A percentile compares a stretch with the other conserved stretches of the same genome.
Conservation (phyloP, 352 stramenopile genomes). For the Phytophthora capsici region DNA sequence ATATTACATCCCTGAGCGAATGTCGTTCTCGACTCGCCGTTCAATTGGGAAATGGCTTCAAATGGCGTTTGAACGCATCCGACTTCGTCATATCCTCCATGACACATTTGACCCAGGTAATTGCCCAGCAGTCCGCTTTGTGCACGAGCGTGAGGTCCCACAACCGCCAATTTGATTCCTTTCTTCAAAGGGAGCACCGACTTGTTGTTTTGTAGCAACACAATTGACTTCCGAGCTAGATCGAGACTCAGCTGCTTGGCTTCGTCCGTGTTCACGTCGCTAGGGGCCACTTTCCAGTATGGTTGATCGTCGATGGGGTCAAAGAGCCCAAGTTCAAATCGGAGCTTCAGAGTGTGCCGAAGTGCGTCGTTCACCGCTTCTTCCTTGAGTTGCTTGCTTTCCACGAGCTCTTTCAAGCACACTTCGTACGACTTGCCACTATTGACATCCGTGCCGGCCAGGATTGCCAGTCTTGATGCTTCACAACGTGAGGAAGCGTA, state of each 20-base stretch:
- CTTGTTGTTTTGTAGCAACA: slow-evolving; percentile 90
- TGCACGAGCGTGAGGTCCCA: slow-evolving; percentile 71
- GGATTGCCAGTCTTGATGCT: slow-evolving; percentile 50
- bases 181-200: slow-evolving; percentile 59
- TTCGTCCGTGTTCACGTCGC: slow-evolving; percentile 62
- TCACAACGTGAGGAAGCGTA: slow-evolving; percentile 70
- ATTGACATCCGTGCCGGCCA: slow-evolving; percentile 84
- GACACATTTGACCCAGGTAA: slow-evolving; percentile 82
- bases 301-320: slow-evolving; percentile 63
- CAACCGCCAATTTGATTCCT: slow-evolving; percentile 49
- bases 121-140: slow-evolving; percentile 65
- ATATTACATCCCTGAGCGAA: slow-evolving; percentile 45
- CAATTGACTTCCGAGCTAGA: slow-evolving; percentile 76
- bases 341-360: slow-evolving; percentile 68
- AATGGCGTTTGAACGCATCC: slow-evolving; percentile 61
- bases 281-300: slow-evolving; percentile 64
- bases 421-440: slow-evolving; percentile 72
- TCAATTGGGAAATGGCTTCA: slow-evolving; percentile 47
- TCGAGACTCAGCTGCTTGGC: slow-evolving; percentile 63
- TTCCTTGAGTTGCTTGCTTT: slow-evolving; percentile 47
- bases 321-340: slow-evolving; percentile 82
- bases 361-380: slow-evolving; percentile 60
- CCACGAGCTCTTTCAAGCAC: slow-evolving; percentile 63
- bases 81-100: slow-evolving; percentile 55
- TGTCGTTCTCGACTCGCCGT: slow-evolving; percentile 35